Evolutionary conservation across 148 eudicot species (phyloP).

Genomic region (Rhododendron griersonianum): DNA sequence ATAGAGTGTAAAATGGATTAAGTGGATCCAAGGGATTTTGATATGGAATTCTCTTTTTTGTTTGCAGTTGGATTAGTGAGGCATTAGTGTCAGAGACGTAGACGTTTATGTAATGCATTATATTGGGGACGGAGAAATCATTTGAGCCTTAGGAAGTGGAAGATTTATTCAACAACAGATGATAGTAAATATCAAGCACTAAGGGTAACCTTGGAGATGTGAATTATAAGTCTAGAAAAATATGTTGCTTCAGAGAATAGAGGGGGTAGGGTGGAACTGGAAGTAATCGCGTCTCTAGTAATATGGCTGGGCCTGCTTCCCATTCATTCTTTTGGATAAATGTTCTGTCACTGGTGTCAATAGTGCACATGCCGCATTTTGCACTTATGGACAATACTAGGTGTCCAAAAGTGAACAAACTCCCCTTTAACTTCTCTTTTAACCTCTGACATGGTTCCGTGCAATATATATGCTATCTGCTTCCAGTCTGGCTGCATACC

Average conservation of each 20-base stretch:
- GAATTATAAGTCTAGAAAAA: neutral
- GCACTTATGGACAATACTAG: neutral
- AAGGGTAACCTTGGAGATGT: neutral
- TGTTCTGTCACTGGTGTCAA: neutral
- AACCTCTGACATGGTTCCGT: neutral
- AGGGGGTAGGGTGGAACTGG: neutral
- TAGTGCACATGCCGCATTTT: neutral
- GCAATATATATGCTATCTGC: neutral
- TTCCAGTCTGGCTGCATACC: neutral
- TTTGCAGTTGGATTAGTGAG: neutral
- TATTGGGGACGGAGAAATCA: neutral
- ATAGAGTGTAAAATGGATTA: neutral
- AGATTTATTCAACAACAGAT: neutral
- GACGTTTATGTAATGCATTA: neutral
- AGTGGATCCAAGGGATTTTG: neutral
- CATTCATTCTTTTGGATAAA: neutral
- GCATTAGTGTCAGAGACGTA: neutral
- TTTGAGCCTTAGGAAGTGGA: neutral
- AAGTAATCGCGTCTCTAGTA: neutral
- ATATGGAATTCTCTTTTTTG: neutral
- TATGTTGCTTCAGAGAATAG: neutral
- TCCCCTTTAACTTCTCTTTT: neutral
- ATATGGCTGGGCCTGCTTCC: neutral
- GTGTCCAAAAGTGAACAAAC: neutral
- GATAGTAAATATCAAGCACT: neutral